These are phyloP conservation scores for Aspergillus pseudotamarii DNA, from an alignment of 2,329 filamentous ascomycete genomes.

Conservation along the genomic window DNA sequence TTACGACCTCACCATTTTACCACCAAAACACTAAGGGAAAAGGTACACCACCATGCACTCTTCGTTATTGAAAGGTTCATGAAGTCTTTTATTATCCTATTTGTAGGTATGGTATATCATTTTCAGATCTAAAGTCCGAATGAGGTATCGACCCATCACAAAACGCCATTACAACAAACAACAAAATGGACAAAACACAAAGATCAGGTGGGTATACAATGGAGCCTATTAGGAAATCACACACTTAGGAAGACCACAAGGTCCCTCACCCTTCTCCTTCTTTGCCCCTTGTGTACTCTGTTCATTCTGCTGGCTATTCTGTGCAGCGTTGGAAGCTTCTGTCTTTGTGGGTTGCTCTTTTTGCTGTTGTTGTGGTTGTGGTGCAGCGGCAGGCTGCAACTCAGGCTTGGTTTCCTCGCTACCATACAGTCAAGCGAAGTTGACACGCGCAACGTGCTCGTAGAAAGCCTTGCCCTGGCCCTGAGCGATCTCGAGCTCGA, in stretches of 20 bases:
- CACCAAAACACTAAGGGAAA: neutral
- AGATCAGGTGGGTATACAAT: slow-evolving; percentile 12
- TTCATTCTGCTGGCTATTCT: slow-evolving; percentile 30
- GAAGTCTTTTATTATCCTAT: neutral
- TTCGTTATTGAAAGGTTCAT: neutral
- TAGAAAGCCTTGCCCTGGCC: slow-evolving; percentile 87
- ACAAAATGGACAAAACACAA: neutral
- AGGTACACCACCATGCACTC: neutral
- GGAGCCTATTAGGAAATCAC: slow-evolving; percentile 58
- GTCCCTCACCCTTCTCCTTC: slow-evolving; percentile 60
- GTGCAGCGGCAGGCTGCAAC: slow-evolving; percentile 31
- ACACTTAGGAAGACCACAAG: slow-evolving; percentile 76
- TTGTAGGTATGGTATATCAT: neutral
- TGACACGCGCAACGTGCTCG: slow-evolving; percentile 70
- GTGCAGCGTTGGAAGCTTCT: slow-evolving; percentile 21
- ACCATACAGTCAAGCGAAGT: slow-evolving; percentile 77
- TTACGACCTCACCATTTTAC: neutral
- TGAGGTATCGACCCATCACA: slow-evolving; percentile 5
- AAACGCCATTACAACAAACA: slow-evolving; percentile 10
- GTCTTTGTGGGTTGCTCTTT: slow-evolving; percentile 16
- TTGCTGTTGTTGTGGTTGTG: slow-evolving; percentile 15
- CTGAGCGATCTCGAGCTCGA: slow-evolving; percentile 78
- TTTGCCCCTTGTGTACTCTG: slow-evolving; percentile 38
- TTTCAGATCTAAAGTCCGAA: slow-evolving; percentile 1
- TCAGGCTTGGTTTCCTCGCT: slow-evolving; percentile 40